Evolutionary conservation across 2,329 filamentous ascomycete genomes (phyloP), one percentile per base, ranked within the genome.

Genomic region (Pyrenophora seminiperda): DNA sequence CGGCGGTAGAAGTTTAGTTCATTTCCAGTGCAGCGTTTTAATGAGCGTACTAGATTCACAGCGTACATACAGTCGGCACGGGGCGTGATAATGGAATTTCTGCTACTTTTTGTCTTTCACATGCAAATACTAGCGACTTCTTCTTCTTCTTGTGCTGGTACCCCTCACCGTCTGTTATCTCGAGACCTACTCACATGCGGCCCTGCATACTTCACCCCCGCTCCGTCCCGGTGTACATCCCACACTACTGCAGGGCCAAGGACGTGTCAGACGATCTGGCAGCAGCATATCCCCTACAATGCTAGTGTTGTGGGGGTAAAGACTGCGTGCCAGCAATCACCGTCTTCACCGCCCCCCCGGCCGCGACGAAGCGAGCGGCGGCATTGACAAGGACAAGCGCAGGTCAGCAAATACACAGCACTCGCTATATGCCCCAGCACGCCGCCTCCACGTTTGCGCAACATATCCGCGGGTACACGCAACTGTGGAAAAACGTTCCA

Each of bases 281-380:
- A 31, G 24, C 27, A 27, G 27, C 24, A 40, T 9, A 27, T 31
- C 47, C 47, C 41, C 40, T 41, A 24, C 19, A 20, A 42, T 42
- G 47, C 41, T 54, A 54, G 44, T 22, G 17, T 18, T 47, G 53
- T 48, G 36, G 46, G 46, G 50, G 50, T 44, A 50, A 15, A 33
- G 3, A 15, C 10, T 9, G 9, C 7, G 33, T 50, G 53, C 53
- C 53, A 56, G 50, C 53, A 54, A 52, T 54, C 47, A 46, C 37
- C 19, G 41, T 45, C 43, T 47, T 57, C 58, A 62, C 59, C 59
- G 59, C 59, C 49, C 47, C 59, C 49, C 47, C 48, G 36, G 55
- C 40, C 24, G 46, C 48, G 30, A 50, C 40, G 53, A 53, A 58
- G 47, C 52, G 50, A 54, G 56, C 41, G 27, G 47, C 37, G 41